Conservation (phyloP, 352 stramenopile species). For the Aphanomyces euteiches region DNA sequence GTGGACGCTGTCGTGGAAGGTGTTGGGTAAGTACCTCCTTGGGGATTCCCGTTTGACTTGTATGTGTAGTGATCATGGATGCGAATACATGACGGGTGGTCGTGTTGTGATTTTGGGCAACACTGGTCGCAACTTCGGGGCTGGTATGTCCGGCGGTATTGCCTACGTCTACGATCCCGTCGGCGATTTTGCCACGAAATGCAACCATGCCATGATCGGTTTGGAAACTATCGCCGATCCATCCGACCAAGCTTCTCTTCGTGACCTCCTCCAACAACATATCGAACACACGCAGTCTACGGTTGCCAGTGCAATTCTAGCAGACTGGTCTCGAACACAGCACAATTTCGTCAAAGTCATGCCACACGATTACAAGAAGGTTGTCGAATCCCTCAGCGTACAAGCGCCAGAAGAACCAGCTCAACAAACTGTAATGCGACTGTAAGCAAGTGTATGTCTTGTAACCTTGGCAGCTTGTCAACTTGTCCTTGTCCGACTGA, state of each 20-base stretch:
- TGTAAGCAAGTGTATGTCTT: too few relatives aligned
- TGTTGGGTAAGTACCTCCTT: conserved; percentile 51
- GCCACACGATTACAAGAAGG: conserved; percentile 61
- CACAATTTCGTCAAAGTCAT: conserved; percentile 60
- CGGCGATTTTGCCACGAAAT: conserved; percentile 87
- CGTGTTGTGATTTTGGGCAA: conserved; percentile 89
- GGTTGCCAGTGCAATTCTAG: conserved; percentile 83
- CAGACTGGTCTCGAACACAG: conserved; percentile 72
- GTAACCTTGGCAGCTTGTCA: too few relatives aligned
- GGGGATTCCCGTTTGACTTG: neutral
- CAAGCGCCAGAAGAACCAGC: too few relatives aligned
- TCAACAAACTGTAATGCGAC: too few relatives aligned
- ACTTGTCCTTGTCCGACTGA: too few relatives aligned
- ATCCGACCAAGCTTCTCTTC: conserved; percentile 79
- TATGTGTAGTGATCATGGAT: conserved; percentile 82
- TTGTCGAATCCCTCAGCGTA: conserved; percentile 32
- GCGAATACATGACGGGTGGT: conserved; percentile 98
- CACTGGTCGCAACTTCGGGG: conserved; percentile 95
- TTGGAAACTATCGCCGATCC: conserved; percentile 69
- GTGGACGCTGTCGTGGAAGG: conserved; percentile 94
- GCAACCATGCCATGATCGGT: conserved; percentile 95
- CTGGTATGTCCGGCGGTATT: conserved; percentile 94
- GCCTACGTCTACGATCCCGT: conserved; percentile 96
- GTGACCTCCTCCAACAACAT: conserved; percentile 85
- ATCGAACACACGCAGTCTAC: conserved; percentile 83